phyloP scores from a whole-genome alignment of 768 basidiomycete genomes.

The Auricularia sp. region DNA sequence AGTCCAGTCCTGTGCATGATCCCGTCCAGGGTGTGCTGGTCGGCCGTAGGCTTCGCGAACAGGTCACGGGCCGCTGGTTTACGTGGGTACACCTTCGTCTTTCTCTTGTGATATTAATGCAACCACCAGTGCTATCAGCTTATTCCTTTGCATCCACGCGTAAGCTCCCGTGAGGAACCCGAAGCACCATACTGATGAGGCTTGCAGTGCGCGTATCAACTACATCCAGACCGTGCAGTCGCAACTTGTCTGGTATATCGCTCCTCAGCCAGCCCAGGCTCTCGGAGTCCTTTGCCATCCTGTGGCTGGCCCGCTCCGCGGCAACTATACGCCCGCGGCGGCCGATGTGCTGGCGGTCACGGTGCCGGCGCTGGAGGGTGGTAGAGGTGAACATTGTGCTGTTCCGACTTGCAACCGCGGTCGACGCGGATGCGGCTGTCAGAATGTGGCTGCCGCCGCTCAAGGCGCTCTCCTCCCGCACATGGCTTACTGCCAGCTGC shows the following conservation, averaged over 20 bases:
- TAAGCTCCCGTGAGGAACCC: constrained; percentile 3
- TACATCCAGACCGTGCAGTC: constrained; percentile 23
- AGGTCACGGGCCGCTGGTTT: constrained; percentile 24
- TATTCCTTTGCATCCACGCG: constrained; percentile 26
- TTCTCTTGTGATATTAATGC: too few relatives aligned
- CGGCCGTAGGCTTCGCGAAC: constrained; percentile 17
- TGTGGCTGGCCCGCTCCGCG: constrained; percentile 23
- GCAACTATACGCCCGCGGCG: constrained; percentile 17
- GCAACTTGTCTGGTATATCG: constrained; percentile 24
- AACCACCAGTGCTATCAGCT: constrained; percentile 12
- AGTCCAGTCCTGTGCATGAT: not conserved
- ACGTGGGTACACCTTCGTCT: constrained; percentile 13
- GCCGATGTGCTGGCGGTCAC: too few relatives aligned
- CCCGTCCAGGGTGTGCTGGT: constrained; percentile 16
- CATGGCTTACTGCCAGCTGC: too few relatives aligned
- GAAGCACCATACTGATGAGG: too few relatives aligned
- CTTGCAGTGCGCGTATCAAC: constrained; percentile 20
- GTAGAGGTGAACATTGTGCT: too few relatives aligned
- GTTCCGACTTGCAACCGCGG: too few relatives aligned
- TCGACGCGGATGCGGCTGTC: too few relatives aligned
- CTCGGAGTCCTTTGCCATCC: constrained; percentile 24
- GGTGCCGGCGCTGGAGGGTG: too few relatives aligned
- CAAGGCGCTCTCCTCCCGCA: too few relatives aligned
- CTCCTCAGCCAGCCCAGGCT: constrained; percentile 18
- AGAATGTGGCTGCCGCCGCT: too few relatives aligned